Evolutionary conservation across 306 rosid genomes (phyloP).

Genomic region (Sesbania bispinosa): DNA sequence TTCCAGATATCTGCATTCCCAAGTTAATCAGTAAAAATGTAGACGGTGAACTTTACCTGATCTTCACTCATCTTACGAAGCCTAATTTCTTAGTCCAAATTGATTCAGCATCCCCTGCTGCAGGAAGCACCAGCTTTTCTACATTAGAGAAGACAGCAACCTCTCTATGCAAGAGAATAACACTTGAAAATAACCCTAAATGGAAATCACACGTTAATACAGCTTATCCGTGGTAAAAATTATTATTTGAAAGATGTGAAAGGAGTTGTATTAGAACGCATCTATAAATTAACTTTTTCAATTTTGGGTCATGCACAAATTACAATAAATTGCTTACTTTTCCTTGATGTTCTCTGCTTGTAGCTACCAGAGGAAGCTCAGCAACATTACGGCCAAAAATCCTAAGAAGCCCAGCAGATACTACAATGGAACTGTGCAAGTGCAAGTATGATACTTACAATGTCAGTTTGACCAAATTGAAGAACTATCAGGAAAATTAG

Average conservation of each 20-base stretch:
- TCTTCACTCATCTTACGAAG: constrained; percentile 87
- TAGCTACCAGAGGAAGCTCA: constrained; percentile 98
- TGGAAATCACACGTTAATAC: constrained; percentile 4
- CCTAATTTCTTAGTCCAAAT: constrained; percentile 96
- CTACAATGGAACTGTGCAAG: constrained; percentile 83
- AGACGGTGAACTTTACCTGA: constrained; percentile 50
- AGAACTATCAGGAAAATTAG: not conserved
- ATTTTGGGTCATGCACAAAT: not conserved
- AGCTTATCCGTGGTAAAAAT: no score
- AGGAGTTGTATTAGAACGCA: not conserved
- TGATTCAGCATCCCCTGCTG: constrained; percentile 97
- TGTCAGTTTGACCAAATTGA: constrained; percentile 15
- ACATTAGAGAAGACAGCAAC: constrained; percentile 73
- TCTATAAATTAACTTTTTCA: not conserved
- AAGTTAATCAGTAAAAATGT: not conserved
- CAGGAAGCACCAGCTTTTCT: constrained; percentile 94
- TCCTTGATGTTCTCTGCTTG: constrained; percentile 93
- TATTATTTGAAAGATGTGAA: no score
- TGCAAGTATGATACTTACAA: constrained; percentile 21
- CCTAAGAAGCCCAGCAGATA: constrained; percentile 94
- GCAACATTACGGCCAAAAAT: constrained; percentile 88
- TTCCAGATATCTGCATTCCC: not conserved
- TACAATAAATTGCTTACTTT: constrained; percentile 52
- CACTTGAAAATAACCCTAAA: constrained; percentile 94
- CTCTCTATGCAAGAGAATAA: constrained; percentile 85